Conservation (phyloP, 805 yeast species). For the Cyberlindnera misumaiensis region DNA sequence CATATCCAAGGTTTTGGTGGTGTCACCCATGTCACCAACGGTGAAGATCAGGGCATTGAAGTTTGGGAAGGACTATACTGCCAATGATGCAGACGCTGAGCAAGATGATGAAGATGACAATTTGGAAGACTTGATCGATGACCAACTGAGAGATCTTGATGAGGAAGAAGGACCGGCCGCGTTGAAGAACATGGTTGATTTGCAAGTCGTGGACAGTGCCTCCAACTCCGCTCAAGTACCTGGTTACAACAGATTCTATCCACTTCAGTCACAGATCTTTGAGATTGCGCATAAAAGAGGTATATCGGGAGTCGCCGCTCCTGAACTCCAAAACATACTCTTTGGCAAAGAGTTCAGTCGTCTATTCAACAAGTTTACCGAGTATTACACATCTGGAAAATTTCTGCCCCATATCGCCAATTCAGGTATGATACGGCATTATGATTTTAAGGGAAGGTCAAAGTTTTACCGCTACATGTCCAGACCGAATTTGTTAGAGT, state of each 20-base stretch:
- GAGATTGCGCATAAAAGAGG: conserved; percentile 38
- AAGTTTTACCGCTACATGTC: conserved; percentile 65
- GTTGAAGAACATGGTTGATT: conserved; percentile 10
- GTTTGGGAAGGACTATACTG: conserved; percentile 35
- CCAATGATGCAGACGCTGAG: conserved; percentile 24
- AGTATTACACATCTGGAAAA: conserved; percentile 33
- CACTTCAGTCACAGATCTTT: conserved; percentile 58
- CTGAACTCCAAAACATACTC: conserved; percentile 41
- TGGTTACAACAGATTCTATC: conserved; percentile 46
- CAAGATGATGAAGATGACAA: conserved; percentile 26
- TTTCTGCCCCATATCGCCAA: conserved; percentile 25
- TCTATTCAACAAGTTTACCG: conserved; percentile 46
- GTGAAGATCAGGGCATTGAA: conserved; percentile 42
- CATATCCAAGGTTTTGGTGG: conserved; percentile 46
- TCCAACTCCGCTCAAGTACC: conserved; percentile 11
- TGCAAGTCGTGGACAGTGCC: conserved; percentile 13
- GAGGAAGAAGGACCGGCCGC: conserved; percentile 17
- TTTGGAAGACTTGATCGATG: conserved; percentile 26
- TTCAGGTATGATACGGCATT: conserved; percentile 47
- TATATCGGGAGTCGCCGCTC: conserved; percentile 50
- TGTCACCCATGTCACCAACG: conserved; percentile 37
- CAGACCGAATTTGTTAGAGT: conserved; percentile 30
- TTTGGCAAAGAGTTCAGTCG: conserved; percentile 51
- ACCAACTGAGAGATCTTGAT: conserved; percentile 16
- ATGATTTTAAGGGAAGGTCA: conserved; percentile 67